These are phyloP conservation scores for Ascochyta koolunga DNA, from an alignment of 2,329 filamentous ascomycete species.

Conservation along the genomic window DNA sequence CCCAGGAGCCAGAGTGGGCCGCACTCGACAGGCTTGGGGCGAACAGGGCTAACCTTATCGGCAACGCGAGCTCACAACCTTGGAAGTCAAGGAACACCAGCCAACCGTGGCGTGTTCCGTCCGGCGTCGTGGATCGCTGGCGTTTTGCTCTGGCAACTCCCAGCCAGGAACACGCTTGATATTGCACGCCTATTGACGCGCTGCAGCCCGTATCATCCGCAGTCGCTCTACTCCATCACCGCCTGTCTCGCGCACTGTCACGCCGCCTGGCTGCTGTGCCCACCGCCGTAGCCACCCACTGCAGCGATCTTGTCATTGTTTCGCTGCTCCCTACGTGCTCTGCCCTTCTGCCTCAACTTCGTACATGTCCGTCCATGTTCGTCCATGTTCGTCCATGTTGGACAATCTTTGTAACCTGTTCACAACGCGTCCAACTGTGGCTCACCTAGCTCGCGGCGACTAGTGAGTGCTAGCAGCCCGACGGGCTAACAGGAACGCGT, in stretches of 20 bases:
- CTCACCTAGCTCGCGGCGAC: slow-evolving; percentile 15
- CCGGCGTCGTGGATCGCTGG: slow-evolving; percentile 30
- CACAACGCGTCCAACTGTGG: slow-evolving; percentile 14
- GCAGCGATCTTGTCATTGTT: background rate
- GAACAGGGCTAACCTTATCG: slow-evolving; percentile 19
- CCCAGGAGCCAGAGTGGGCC: slow-evolving; percentile 32
- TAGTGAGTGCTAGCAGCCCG: slow-evolving; percentile 8
- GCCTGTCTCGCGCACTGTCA: slow-evolving; percentile 16
- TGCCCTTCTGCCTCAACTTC: background rate
- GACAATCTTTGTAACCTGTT: background rate
- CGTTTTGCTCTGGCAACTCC: slow-evolving; percentile 36
- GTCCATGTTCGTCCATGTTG: no score
- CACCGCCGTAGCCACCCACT: slow-evolving; percentile 8
- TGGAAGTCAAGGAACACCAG: slow-evolving; percentile 41
- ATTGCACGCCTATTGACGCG: slow-evolving; percentile 27
- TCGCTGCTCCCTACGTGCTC: slow-evolving; percentile 1
- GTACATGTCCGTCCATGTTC: background rate
- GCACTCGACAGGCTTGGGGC: slow-evolving; percentile 25
- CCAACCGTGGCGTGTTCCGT: slow-evolving; percentile 18
- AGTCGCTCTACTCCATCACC: slow-evolving; percentile 12
- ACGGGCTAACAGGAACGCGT: slow-evolving; percentile 22
- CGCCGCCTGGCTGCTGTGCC: slow-evolving; percentile 14
- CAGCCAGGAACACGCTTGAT: slow-evolving; percentile 44
- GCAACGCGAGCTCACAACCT: slow-evolving; percentile 25
- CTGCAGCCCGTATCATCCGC: slow-evolving; percentile 29